Evolutionary conservation across 306 rosid species (phyloP).

Genomic region (Prunus padus): DNA sequence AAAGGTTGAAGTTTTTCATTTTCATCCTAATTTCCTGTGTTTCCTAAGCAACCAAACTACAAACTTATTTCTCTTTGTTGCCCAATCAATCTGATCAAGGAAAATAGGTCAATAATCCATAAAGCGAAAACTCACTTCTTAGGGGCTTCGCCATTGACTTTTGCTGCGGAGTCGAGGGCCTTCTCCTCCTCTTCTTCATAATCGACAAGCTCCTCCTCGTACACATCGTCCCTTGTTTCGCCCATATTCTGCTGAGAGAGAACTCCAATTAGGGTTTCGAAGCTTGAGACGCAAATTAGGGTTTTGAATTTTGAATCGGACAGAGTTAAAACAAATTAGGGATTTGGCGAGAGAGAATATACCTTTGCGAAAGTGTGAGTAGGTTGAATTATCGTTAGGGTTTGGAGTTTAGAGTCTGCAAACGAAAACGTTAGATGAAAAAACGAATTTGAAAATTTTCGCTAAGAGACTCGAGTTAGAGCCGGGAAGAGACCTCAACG

Average conservation of each 20-base stretch:
- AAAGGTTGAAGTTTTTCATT: background rate
- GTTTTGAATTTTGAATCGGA: constrained; percentile 19
- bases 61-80: background rate
- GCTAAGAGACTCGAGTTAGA: constrained; percentile 22
- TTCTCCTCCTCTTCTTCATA: constrained; percentile 96
- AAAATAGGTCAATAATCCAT: background rate
- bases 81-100: background rate
- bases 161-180: constrained; percentile 78
- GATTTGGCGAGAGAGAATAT: constrained; percentile 30
- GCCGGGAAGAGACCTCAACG: constrained; percentile 31
- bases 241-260: constrained; percentile 63
- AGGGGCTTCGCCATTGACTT: constrained; percentile 88
- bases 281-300: constrained; percentile 21
- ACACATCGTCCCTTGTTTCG: constrained; percentile 82
- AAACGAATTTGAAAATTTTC: constrained; percentile 31
- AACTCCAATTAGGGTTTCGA: background rate
- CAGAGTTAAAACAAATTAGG: constrained; percentile 21
- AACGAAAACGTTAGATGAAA: constrained; percentile 73
- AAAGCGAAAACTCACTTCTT: constrained; percentile 58
- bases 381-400: constrained; percentile 34
- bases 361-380: constrained; percentile 43
- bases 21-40: background rate
- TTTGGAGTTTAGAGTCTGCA: constrained; percentile 57
- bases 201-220: constrained; percentile 96
- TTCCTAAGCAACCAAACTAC: background rate